Evolutionary conservation across 2,329 filamentous ascomycete genomes (phyloP).

Genomic region (Scytalidium lignicola): DNA sequence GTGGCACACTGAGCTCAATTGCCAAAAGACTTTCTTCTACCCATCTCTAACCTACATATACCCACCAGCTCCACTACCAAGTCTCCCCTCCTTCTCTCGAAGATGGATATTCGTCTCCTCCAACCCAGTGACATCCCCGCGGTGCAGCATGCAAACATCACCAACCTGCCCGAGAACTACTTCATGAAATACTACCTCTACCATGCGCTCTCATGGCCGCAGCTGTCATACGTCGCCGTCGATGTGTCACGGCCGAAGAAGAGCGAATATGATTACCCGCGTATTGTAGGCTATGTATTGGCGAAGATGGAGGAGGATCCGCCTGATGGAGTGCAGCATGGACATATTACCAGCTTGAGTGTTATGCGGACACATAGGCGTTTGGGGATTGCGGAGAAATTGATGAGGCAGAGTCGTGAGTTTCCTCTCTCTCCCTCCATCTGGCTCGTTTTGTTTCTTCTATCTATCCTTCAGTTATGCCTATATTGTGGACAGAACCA

Average conservation of each 20-base stretch:
- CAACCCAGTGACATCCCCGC: slow-evolving; percentile 79
- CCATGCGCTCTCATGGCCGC: slow-evolving; percentile 96
- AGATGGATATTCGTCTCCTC: slow-evolving; percentile 87
- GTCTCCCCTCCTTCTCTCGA: not conserved
- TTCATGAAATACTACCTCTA: slow-evolving; percentile 99
- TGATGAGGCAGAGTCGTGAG: slow-evolving; percentile 94
- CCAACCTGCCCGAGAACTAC: slow-evolving; percentile 99
- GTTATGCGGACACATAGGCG: slow-evolving; percentile 95
- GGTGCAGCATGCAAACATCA: slow-evolving; percentile 97
- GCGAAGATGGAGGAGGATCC: slow-evolving; percentile 99
- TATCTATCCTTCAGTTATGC: too few relatives aligned
- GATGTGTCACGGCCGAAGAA: slow-evolving; percentile 77
- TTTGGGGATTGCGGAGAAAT: slow-evolving; percentile 88
- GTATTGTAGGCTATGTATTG: slow-evolving; percentile 98
- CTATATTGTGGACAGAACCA: too few relatives aligned
- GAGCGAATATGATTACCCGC: slow-evolving; percentile 82
- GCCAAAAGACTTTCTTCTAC: not conserved
- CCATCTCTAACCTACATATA: not conserved
- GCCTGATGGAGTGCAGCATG: slow-evolving; percentile 81
- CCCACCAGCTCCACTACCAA: too few relatives aligned
- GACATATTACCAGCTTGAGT: slow-evolving; percentile 90
- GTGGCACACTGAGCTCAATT: not conserved
- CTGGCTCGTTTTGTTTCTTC: too few relatives aligned
- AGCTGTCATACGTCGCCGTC: slow-evolving; percentile 93
- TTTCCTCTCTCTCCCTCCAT: slow-evolving; percentile 19